Percentiles rank a stretch among this genome's conserved stretches.
These are phyloP conservation scores for Somion occarium DNA, from an alignment of 1,284 basidiomycete species.

Conservation along the genomic window DNA sequence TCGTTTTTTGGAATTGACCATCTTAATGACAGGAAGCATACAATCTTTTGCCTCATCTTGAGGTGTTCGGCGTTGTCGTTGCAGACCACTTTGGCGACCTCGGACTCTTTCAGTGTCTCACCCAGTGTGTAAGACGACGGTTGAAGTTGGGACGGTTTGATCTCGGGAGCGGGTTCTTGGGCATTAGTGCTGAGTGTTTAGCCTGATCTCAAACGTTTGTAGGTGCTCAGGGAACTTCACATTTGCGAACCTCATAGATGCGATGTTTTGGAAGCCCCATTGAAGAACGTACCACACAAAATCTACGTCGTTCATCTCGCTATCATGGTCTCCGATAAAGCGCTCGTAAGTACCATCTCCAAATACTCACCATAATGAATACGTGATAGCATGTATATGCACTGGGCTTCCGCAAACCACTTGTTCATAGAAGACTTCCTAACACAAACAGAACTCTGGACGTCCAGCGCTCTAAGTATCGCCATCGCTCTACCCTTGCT, in stretches of 20 bases:
- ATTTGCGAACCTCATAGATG: conserved; percentile 43
- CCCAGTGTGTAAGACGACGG: conserved; percentile 45
- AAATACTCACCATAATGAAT: conserved; percentile 1
- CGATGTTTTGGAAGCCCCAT: conserved; percentile 34
- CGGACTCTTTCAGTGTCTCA: conserved; percentile 46
- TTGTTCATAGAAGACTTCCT: conserved; percentile 56
- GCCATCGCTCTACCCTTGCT: conserved; percentile 44
- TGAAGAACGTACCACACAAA: conserved; percentile 39
- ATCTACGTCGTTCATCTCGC: conserved; percentile 52
- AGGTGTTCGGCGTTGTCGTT: conserved; percentile 56
- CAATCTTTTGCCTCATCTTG: conserved; percentile 56
- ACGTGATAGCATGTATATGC: conserved; percentile 47
- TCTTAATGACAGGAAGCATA: conserved; percentile 49
- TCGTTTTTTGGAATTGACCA: conserved; percentile 63
- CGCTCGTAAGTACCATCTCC: conserved; percentile 36
- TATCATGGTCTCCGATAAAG: conserved; percentile 42
- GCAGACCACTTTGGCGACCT: conserved; percentile 57
- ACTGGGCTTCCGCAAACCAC: conserved; percentile 35
- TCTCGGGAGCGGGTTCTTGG: conserved; percentile 59
- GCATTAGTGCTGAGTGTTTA: conserved; percentile 48
- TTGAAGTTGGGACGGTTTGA: conserved; percentile 48
- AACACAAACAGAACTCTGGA: conserved; percentile 54
- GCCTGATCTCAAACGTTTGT: conserved; percentile 42
- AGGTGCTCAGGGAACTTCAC: conserved; percentile 52
- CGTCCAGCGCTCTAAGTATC: conserved; percentile 42